Evolutionary conservation across 768 basidiomycete species (phyloP).

Genomic region (Leucocoprinus leucothites): DNA sequence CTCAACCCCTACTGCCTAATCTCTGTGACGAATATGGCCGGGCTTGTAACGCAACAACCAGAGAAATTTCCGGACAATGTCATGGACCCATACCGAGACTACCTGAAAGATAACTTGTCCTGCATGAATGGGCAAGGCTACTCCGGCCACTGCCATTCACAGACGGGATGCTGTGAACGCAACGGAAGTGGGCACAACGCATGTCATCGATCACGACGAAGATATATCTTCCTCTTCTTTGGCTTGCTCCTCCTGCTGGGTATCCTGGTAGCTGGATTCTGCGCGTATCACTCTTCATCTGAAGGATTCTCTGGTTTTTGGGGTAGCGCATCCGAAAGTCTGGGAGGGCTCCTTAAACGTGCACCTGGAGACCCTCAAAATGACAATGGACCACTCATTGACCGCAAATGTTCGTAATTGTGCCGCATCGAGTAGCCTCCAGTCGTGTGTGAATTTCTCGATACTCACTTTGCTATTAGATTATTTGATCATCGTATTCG

Average conservation of each 20-base stretch:
- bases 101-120: not conserved
- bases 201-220: not conserved
- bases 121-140: no score
- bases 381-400: not conserved
- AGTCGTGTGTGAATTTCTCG: not conserved
- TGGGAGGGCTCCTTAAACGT: conserved; percentile 6
- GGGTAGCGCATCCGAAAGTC: not conserved
- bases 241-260: not conserved
- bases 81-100: not conserved
- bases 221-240: not conserved
- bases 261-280: not conserved
- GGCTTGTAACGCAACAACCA: conserved; percentile 1
- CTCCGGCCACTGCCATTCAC: no score
- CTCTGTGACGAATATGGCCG: not conserved
- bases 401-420: conserved; percentile 4
- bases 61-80: not conserved
- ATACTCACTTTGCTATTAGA: conserved; percentile 31
- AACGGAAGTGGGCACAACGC: not conserved
- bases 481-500: conserved; percentile 64
- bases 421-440: no score
- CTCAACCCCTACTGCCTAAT: not conserved
- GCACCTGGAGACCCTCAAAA: not conserved
- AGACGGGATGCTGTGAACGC: not conserved
- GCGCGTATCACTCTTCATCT: no score
- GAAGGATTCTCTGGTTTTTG: not conserved